Base-by-base conservation (phyloP, 2,329 filamentous ascomycete species). In the Alternaria brassicicola region DNA sequence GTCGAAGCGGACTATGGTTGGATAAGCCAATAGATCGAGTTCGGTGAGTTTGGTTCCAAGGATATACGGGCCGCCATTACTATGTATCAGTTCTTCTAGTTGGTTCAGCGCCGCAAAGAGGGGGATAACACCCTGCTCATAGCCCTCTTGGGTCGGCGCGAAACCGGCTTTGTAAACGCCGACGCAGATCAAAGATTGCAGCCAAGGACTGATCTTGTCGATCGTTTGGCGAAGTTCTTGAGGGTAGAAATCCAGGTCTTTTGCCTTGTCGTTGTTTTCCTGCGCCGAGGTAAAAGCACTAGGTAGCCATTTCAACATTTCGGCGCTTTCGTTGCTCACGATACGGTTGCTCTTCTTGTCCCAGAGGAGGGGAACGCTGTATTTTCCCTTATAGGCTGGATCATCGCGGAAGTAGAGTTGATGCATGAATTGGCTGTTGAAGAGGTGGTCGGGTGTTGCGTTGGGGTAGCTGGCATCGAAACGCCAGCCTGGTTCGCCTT, bases 111-210 rank as follows among this genome's bases (percentile, higher is more conserved):
- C 82, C 0, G 81, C 83, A 62, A 89, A 89, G 6, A 88, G 82
- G 0, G 78, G 75, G 0, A 83, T 74, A 1, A 88, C 78, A 36
- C 83, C 81, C 56, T 79, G 77, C 51, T 88, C 82, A 70, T 89
- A 89, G 0, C 67, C 76, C 42, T 81, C 82, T 64, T 89, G 86
- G 4, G 79, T 79, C 0, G 71, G 71, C 0, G 86, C 85, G 65
- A 88, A 88, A 12, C 87, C 86, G 0, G 85, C 82, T 67, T 83
- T 84, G 79, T 89, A 89, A 3, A 89, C 86, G 6, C 86, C 86
- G 0, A 67, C 75, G 70, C 87, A 88, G 49, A 89, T 78, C 52
- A 86, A 79, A 2, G 79, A 76, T 60, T 85, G 82, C 66, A 89
- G 78, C 83, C 85, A 88, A 0, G 74, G 73, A 2, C 78, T 77